These are phyloP conservation scores for Escallonia rubra DNA, from an alignment of 129 eudicot species.

Conservation along the genomic window DNA sequence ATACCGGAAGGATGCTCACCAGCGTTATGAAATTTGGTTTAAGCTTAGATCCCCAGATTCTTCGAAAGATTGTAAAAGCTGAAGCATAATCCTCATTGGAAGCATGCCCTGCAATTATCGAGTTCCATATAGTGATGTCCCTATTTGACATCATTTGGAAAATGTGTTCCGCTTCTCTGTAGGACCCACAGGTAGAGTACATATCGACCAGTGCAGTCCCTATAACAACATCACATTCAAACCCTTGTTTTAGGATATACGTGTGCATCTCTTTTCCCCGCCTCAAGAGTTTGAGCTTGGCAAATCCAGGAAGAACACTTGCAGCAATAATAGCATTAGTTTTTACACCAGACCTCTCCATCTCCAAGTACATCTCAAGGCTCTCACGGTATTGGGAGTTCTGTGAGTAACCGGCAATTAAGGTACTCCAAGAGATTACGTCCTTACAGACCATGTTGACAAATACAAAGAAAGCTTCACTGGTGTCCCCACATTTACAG, in stretches of 20 bases:
- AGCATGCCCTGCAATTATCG: slow-evolving; percentile 17
- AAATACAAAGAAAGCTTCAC: slow-evolving; percentile 13
- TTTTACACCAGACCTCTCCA: slow-evolving; percentile 10
- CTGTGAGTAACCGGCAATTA: slow-evolving; percentile 25
- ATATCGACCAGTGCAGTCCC: slow-evolving; percentile 30
- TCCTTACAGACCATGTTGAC: slow-evolving; percentile 15
- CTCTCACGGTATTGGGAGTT: slow-evolving; percentile 13
- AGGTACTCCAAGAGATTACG: slow-evolving; percentile 25
- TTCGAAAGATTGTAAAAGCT: slow-evolving; percentile 20
- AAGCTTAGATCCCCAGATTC: slow-evolving; percentile 16
- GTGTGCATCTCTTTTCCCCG: slow-evolving; percentile 27
- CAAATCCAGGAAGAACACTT: slow-evolving; percentile 24
- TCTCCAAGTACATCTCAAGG: slow-evolving; percentile 19
- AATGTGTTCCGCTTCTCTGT: slow-evolving; percentile 13
- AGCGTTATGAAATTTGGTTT: slow-evolving; percentile 30
- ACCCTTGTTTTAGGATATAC: slow-evolving; percentile 24
- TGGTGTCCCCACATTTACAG: slow-evolving; percentile 25
- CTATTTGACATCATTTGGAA: slow-evolving; percentile 12
- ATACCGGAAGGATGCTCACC: slow-evolving; percentile 31
- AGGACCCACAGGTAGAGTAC: slow-evolving; percentile 21
- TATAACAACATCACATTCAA: slow-evolving; percentile 25
- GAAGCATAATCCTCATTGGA: slow-evolving; percentile 10
- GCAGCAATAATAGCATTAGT: slow-evolving; percentile 17
- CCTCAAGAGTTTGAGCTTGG: slow-evolving; percentile 18
- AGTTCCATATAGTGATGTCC: slow-evolving; percentile 27